Evolutionary conservation across 148 eudicot genomes (phyloP), one percentile per base, ranked within the genome.

Genomic region (Simmondsia chinensis): DNA sequence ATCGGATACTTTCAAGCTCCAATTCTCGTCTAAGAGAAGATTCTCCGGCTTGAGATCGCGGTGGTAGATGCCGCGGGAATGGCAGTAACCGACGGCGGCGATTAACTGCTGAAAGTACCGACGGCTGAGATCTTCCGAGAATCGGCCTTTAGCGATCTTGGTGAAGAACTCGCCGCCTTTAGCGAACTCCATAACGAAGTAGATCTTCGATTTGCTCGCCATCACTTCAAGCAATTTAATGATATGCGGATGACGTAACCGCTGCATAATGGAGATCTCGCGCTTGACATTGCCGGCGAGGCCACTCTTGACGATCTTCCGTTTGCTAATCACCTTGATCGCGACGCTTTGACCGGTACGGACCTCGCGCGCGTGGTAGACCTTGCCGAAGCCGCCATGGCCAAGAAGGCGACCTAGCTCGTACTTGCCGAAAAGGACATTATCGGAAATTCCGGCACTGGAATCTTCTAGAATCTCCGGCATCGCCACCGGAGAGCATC

Each of bases 31-130:
- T 7, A 83, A 39, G 3, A 83, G 55, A 4, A 83, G 59, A 18
- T 83, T 83, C 26, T 83, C 87, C 3, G 76, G 87, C 19, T 83
- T 83, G n/a, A 83, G 26, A 50, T 83, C 94, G 0, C 94, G 73
- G 53, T 83, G 94, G 35, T 51, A 83, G 0, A 83, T 75, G 3
- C 94, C 94, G 3, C 65, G 78, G 0, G 76, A 55, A 43, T 83
- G 87, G 31, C 83, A 83, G 50, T 70, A 76, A 0, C 67, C 62
- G 30, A 83, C 65, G 36, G 94, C 87, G 12, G 87, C 67, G 43
- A 83, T 73, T 3, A 83, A 25, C 12, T 83, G 94, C 7, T 63
- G 85, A 43, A 85, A 85, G 14, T 85, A 85, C 8, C 63, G 39
- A 0, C 95, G 73, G 65, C 86, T 62, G 42, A 81, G 80, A 57